Evolutionary conservation across 2,329 filamentous ascomycete species (phyloP), one percentile per base, ranked within the genome.

Genomic region (Aspergillus ochraceus): DNA sequence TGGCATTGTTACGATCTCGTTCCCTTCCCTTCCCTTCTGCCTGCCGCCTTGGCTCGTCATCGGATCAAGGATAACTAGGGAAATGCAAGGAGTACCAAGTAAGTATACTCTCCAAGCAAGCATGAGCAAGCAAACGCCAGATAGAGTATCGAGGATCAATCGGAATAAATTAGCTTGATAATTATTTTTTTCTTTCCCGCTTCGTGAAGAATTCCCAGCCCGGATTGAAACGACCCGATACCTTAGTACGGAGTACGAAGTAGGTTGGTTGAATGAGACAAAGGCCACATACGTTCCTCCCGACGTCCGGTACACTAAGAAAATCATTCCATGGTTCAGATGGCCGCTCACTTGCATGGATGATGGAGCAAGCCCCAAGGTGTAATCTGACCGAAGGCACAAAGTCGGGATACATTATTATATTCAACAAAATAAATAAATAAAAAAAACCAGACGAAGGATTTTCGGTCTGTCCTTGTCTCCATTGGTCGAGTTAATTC

Each of bases 281-380:
- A 50, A 55, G 54, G 47, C 9, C 39, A 36, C 26, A 55, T 61
- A 47, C 55, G 50, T 46, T 61, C 49, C 49, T 54, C 57, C 36
- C 57, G 47, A 67, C 54, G 9, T 56, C 45, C 63, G 66, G 66
- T 62, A 67, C 65, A 57, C 65, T 68, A 68, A 49, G 10, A 57
- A 56, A 66, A 64, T 62, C 62, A 64, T 64, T 63, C 59, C 61
- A 22, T 29, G 50, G 47, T 19, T 59, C 39, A 19, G 24, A 39
- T 46, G 50, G 11, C 42, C 30, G 45, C 20, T 47, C 45, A 46
- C 14, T 19, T 47, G 20, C 19, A 42, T n/a, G 36, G 36, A n/a
- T 42, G 36, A 42, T 42, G 36, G 36, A 36, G 36, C 36, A 42
- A 42, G 10, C 19, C 42, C 42, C 17, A 46, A 14, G 39, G 17